Percentiles rank a stretch among this genome's conserved stretches.
These are phyloP conservation scores for Dacryopinax primogenitus DNA, from an alignment of 768 basidiomycete genomes.

Conservation along the genomic window DNA sequence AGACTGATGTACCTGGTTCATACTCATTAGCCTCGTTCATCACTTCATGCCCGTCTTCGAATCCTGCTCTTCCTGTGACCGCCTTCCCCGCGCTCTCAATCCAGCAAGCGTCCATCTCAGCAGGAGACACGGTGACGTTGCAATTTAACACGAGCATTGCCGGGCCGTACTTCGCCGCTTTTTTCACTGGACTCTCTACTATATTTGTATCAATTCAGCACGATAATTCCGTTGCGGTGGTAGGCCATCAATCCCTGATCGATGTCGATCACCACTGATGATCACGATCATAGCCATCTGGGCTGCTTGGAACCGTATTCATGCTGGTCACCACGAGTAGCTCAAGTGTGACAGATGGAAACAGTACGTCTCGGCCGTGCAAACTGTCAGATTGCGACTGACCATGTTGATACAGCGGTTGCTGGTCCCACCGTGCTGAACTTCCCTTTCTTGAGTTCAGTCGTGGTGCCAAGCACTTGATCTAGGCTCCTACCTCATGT, in stretches of 20 bases:
- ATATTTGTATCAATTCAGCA: slow-evolving; percentile 24
- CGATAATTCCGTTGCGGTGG: slow-evolving; percentile 24
- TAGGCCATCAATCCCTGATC: slow-evolving; percentile 16
- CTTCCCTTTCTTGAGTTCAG: slow-evolving; percentile 1
- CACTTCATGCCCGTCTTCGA: slow-evolving; percentile 40
- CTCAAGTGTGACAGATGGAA: slow-evolving; percentile 33
- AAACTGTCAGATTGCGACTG: background rate
- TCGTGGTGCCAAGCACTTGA: background rate
- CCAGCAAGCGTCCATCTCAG: slow-evolving; percentile 20
- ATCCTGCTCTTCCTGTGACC: slow-evolving; percentile 38
- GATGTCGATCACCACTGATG: background rate
- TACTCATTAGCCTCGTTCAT: slow-evolving; percentile 31
- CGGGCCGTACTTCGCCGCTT: slow-evolving; percentile 33
- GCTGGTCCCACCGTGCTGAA: background rate
- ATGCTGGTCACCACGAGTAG: slow-evolving; percentile 35
- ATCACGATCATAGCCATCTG: slow-evolving; percentile 24
- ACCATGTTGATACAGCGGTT: background rate
- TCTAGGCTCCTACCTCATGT: background rate
- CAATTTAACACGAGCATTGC: slow-evolving; percentile 17
- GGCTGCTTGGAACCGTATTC: slow-evolving; percentile 40
- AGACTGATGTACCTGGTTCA: background rate
- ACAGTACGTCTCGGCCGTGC: slow-evolving; percentile 22
- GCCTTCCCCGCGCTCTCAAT: slow-evolving; percentile 41
- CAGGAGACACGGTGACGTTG: slow-evolving; percentile 24
- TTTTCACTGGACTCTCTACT: slow-evolving; percentile 37